Evolutionary conservation across 805 yeast genomes (phyloP).

Genomic region (Yarrowia porcina): DNA sequence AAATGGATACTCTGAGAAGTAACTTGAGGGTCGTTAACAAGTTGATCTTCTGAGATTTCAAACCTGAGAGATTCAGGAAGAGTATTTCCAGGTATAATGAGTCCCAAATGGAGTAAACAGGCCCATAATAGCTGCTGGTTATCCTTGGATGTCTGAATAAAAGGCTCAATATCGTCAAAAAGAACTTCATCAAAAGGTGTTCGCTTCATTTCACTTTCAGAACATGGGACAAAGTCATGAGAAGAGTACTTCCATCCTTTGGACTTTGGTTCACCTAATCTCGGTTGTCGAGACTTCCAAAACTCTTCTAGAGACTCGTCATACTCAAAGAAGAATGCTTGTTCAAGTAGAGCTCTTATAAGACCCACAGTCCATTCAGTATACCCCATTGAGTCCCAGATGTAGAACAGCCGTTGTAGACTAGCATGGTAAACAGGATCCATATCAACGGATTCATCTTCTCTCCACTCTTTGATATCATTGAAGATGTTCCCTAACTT

Average conservation of each 20-base stretch:
- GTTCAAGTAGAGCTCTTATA: neutral
- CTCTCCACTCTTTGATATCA: neutral
- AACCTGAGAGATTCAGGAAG: neutral
- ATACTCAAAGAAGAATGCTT: neutral
- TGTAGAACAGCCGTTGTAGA: neutral
- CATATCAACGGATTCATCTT: neutral
- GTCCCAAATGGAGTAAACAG: neutral
- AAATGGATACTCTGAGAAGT: neutral
- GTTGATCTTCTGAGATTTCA: neutral
- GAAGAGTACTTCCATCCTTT: conserved; percentile 17
- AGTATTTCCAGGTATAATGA: neutral
- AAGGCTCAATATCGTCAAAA: conserved; percentile 5
- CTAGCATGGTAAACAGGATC: neutral
- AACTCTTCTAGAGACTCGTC: neutral
- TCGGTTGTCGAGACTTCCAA: conserved; percentile 3
- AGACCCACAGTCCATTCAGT: neutral
- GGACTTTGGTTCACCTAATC: neutral
- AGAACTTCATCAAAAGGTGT: conserved; percentile 10
- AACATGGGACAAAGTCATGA: neutral
- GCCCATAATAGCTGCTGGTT: neutral
- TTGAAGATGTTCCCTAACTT: neutral
- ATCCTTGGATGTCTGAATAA: neutral
- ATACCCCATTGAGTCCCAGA: conserved; percentile 2
- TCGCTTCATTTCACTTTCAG: neutral
- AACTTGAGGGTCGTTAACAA: neutral